Evolutionary conservation across 2,329 filamentous ascomycete genomes (phyloP).

Genomic region (Ophiostoma ulmi): DNA sequence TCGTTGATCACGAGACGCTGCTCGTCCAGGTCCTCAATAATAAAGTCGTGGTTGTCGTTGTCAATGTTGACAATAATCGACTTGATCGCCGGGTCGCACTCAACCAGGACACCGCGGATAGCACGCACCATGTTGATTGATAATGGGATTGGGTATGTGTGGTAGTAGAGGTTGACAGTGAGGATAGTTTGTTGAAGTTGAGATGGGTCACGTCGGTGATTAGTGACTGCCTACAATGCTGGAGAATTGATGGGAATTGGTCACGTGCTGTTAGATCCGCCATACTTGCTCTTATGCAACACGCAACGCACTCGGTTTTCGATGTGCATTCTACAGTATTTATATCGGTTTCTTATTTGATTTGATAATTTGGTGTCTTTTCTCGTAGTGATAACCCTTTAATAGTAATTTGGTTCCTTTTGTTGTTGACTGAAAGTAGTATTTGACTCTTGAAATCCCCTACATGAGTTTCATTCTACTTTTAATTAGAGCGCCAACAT

Average conservation of each 20-base stretch:
- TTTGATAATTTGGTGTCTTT: no score
- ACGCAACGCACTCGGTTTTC: no score
- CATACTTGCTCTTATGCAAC: no score
- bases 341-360: no score
- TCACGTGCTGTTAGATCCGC: neutral
- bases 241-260: no score
- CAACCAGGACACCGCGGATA: constrained; percentile 58
- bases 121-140: constrained; percentile 27
- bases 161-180: neutral
- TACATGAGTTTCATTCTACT: no score
- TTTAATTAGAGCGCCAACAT: no score
- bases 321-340: no score
- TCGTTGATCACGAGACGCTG: constrained; percentile 70
- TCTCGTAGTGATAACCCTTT: no score
- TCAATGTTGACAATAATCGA: constrained; percentile 78
- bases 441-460: no score
- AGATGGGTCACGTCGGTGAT: neutral
- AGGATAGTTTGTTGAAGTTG: neutral
- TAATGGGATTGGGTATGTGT: neutral
- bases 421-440: no score
- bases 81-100: constrained; percentile 83
- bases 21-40: constrained; percentile 76
- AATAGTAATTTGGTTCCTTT: no score
- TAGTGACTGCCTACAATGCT: neutral
- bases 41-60: constrained; percentile 60